These are phyloP conservation scores for Sugiyamaella valdiviana DNA, from an alignment of 805 yeast species.

Conservation along the genomic window DNA sequence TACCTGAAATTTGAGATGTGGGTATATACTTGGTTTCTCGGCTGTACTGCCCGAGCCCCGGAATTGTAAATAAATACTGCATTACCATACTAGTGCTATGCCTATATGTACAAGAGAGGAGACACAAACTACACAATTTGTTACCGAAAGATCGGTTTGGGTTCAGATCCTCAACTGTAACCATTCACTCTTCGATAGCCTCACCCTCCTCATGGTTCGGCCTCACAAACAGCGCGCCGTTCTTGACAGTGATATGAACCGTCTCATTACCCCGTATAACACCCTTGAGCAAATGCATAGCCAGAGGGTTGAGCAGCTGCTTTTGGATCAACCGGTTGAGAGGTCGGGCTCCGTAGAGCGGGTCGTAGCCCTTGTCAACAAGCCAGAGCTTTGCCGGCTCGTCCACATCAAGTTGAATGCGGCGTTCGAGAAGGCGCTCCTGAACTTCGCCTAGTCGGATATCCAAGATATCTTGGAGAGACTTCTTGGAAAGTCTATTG, in stretches of 20 bases:
- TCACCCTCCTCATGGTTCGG: constrained; percentile 37
- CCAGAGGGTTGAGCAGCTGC: constrained; percentile 80
- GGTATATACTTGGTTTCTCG: too few species aligned
- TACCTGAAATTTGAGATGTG: background rate
- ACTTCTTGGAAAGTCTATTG: constrained; percentile 75
- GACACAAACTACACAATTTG: too few species aligned
- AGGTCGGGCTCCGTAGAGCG: constrained; percentile 92
- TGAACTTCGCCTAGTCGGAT: constrained; percentile 77
- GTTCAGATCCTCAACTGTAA: constrained; percentile 1
- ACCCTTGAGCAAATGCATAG: constrained; percentile 71
- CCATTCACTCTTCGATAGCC: constrained; percentile 1
- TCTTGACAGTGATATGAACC: constrained; percentile 44
- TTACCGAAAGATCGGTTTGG: background rate
- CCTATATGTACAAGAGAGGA: background rate
- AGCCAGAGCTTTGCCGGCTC: constrained; percentile 71
- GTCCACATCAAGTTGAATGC: constrained; percentile 54
- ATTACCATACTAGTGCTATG: background rate
- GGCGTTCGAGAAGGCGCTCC: constrained; percentile 68
- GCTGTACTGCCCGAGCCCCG: too few species aligned
- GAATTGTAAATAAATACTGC: background rate
- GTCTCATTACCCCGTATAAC: constrained; percentile 56
- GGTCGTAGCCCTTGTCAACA: constrained; percentile 83
- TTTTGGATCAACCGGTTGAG: constrained; percentile 84
- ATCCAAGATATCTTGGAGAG: constrained; percentile 75
- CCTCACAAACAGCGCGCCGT: constrained; percentile 39